Percentiles rank a stretch among this genome's conserved stretches.
Conservation (phyloP, 75 land plant species). For the Azolla pinnata region DNA sequence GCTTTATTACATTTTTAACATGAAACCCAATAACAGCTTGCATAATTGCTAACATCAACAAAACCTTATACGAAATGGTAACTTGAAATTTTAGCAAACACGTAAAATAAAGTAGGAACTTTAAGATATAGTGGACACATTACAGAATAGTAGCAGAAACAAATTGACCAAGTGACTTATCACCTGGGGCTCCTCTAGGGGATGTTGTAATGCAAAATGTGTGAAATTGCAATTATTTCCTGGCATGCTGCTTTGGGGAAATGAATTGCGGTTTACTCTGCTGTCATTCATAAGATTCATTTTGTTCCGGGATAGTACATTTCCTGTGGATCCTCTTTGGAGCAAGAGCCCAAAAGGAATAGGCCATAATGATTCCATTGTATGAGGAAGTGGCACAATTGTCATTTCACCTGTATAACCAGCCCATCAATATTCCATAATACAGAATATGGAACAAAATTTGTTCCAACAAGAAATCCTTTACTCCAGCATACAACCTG, state of each 20-base stretch:
- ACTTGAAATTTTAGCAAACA: too few relatives aligned
- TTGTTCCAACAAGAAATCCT: too few relatives aligned
- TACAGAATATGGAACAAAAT: background rate
- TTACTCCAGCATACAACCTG: too few relatives aligned
- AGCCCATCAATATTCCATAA: background rate
- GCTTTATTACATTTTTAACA: background rate
- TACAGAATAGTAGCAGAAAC: background rate
- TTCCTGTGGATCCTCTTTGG: constrained; percentile 43
- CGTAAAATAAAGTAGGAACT: too few relatives aligned
- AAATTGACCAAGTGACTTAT: background rate
- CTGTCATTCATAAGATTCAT: constrained; percentile 14
- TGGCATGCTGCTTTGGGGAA: background rate
- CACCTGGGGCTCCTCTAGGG: constrained; percentile 73
- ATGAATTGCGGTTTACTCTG: constrained; percentile 15
- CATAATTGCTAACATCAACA: too few relatives aligned
- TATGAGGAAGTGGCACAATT: constrained; percentile 48
- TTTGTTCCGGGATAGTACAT: constrained; percentile 10
- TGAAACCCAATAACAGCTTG: background rate
- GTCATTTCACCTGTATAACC: constrained; percentile 58
- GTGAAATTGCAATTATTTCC: constrained; percentile 36
- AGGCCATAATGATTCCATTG: constrained; percentile 73
- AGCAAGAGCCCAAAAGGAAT: constrained; percentile 81
- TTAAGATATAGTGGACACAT: background rate
- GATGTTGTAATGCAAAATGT: constrained; percentile 64
- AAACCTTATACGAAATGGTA: too few relatives aligned